Conservation (phyloP, 768 basidiomycete genomes). For the Lentinula edodes region DNA sequence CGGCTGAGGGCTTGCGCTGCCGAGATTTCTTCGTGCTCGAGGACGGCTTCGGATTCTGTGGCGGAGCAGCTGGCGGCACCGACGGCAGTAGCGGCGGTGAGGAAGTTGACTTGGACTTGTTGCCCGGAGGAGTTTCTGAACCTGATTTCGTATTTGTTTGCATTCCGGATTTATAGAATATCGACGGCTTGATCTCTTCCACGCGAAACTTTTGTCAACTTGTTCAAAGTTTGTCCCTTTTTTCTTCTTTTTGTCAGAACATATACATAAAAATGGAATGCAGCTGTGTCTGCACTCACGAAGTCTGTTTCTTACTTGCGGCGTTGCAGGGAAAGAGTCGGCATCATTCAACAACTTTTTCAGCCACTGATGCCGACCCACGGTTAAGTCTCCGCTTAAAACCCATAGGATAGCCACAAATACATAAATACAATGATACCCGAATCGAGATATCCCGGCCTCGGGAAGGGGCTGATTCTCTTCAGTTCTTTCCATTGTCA, state of each 20-base stretch:
- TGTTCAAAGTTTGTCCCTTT: neutral
- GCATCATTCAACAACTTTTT: neutral
- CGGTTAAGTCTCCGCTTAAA: neutral
- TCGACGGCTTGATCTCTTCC: constrained; percentile 9
- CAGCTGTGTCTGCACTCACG: neutral
- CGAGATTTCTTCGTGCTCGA: constrained; percentile 43
- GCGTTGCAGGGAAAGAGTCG: neutral
- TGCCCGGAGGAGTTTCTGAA: constrained; percentile 49
- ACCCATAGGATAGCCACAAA: neutral
- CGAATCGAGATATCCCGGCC: neutral
- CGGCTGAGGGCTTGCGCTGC: constrained; percentile 43
- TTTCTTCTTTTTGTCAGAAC: neutral
- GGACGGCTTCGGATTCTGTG: constrained; percentile 36
- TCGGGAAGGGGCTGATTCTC: neutral
- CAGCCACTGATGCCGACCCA: neutral
- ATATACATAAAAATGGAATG: neutral
- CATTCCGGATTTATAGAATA: constrained; percentile 7
- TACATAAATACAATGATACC: neutral
- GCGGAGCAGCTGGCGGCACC: constrained; percentile 43
- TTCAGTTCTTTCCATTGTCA: too few species aligned
- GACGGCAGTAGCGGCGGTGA: constrained; percentile 19
- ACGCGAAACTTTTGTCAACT: constrained; percentile 3
- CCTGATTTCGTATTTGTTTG: constrained; percentile 17
- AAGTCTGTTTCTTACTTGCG: neutral
- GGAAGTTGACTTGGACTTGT: constrained; percentile 22